Evolutionary conservation across 2,329 filamentous ascomycete genomes (phyloP).

Genomic region (Hypoxylon sp.): DNA sequence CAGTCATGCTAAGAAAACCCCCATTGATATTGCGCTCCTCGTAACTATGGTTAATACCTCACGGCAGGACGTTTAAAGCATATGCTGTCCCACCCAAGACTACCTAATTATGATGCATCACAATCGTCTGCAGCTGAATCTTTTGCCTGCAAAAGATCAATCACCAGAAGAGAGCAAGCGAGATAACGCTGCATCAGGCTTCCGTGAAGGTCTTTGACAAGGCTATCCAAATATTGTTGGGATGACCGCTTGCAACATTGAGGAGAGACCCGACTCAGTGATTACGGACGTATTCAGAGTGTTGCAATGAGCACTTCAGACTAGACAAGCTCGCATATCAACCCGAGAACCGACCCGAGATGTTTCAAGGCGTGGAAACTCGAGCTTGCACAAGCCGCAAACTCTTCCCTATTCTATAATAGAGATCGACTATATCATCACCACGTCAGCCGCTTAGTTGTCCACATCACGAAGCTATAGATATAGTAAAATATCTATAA

Average conservation of each 20-base stretch:
- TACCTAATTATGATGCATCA: constrained; percentile 23
- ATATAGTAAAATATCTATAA: too few relatives aligned
- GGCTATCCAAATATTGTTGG: too few relatives aligned
- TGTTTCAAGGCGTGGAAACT: too few relatives aligned
- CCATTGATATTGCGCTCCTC: constrained; percentile 13
- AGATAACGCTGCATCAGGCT: not conserved
- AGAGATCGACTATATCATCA: too few relatives aligned
- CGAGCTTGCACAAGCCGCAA: too few relatives aligned
- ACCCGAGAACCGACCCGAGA: too few relatives aligned
- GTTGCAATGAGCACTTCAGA: constrained; percentile 1
- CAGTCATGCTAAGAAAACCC: constrained; percentile 20
- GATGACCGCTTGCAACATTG: constrained; percentile 14
- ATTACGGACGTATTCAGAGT: constrained; percentile 3
- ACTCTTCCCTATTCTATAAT: too few relatives aligned
- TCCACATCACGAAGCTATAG: too few relatives aligned
- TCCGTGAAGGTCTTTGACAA: too few relatives aligned
- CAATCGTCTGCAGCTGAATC: constrained; percentile 2
- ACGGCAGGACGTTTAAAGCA: constrained; percentile 5
- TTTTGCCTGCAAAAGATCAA: not conserved
- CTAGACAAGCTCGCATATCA: constrained; percentile 1
- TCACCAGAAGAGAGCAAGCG: not conserved
- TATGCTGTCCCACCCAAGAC: constrained; percentile 31
- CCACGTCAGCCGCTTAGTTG: too few relatives aligned
- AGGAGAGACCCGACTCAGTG: constrained; percentile 5
- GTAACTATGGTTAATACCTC: constrained; percentile 13